Conservation (phyloP, 306 rosid species). For the Bauhinia variegata region DNA sequence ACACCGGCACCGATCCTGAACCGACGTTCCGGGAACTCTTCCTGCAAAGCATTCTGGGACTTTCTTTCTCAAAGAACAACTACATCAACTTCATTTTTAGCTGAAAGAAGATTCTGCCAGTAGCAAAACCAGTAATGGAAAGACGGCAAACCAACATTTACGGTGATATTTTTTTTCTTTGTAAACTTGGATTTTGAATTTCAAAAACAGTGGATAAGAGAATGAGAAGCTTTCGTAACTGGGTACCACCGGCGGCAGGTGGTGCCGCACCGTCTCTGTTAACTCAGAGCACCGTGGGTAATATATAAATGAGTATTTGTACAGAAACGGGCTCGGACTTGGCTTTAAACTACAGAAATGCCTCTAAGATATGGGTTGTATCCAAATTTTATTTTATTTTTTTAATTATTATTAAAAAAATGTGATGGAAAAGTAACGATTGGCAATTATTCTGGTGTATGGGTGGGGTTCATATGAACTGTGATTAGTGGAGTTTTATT, state of each 20-base stretch:
- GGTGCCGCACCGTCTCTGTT: conserved; percentile 29
- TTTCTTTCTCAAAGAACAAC: neutral
- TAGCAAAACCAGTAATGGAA: neutral
- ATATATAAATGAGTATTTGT: conserved; percentile 26
- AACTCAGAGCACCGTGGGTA: neutral
- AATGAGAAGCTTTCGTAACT: conserved; percentile 37
- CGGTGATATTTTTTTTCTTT: conserved; percentile 30
- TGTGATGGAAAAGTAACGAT: conserved; percentile 46
- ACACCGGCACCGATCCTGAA: conserved; percentile 79
- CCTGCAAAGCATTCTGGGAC: conserved; percentile 63
- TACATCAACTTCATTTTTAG: conserved; percentile 12
- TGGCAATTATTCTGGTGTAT: conserved; percentile 47
- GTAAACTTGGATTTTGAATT: conserved; percentile 33
- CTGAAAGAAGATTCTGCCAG: neutral
- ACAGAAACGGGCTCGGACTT: conserved; percentile 30
- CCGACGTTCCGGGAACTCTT: conserved; percentile 50
- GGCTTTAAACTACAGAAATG: conserved; percentile 40
- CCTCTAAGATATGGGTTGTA: conserved; percentile 26
- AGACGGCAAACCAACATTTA: neutral
- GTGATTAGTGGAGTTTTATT: too few relatives aligned
- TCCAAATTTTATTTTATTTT: neutral
- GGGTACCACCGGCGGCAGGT: conserved; percentile 51
- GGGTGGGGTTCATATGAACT: conserved; percentile 38
- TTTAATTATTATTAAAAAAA: too few relatives aligned
- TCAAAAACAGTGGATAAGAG: conserved; percentile 6